These are phyloP conservation scores for Suzukiozyma palmioleophila DNA, from an alignment of 1,139 yeast species.

Conservation along the genomic window DNA sequence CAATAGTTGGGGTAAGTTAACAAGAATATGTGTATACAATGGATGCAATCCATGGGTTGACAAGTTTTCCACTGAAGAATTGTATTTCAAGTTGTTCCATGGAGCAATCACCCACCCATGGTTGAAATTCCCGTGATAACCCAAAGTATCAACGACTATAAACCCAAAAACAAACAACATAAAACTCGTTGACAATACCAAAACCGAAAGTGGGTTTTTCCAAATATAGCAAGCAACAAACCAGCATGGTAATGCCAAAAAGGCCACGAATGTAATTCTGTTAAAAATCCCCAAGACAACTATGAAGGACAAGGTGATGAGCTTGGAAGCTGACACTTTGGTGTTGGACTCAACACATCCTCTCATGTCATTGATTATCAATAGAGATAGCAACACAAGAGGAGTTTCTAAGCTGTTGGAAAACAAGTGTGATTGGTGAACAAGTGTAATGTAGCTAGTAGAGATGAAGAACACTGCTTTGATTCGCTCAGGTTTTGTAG, in stretches of 20 bases:
- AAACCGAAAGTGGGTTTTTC: constrained; percentile 13
- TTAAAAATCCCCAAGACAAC: constrained; percentile 73
- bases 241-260: constrained; percentile 57
- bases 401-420: constrained; percentile 84
- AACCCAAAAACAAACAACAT: constrained; percentile 29
- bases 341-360: constrained; percentile 19
- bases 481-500: constrained; percentile 57
- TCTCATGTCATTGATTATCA: constrained; percentile 41
- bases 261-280: constrained; percentile 78
- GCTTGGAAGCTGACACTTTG: constrained; percentile 12
- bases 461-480: constrained; percentile 63
- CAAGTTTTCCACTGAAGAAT: constrained; percentile 54
- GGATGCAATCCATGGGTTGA: constrained; percentile 83
- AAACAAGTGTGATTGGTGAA: constrained; percentile 82
- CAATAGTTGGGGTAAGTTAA: constrained; percentile 73
- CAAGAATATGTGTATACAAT: constrained; percentile 62
- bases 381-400: constrained; percentile 53
- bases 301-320: constrained; percentile 45
- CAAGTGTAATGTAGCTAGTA: constrained; percentile 76
- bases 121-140: constrained; percentile 9
- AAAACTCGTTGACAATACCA: constrained; percentile 12
- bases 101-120: constrained; percentile 56
- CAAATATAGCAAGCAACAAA: constrained; percentile 35
- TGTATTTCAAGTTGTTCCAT: constrained; percentile 70
- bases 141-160: constrained; percentile 47